These are phyloP conservation scores for Albatrellus ellisii DNA, from an alignment of 768 basidiomycete species.

Conservation along the genomic window DNA sequence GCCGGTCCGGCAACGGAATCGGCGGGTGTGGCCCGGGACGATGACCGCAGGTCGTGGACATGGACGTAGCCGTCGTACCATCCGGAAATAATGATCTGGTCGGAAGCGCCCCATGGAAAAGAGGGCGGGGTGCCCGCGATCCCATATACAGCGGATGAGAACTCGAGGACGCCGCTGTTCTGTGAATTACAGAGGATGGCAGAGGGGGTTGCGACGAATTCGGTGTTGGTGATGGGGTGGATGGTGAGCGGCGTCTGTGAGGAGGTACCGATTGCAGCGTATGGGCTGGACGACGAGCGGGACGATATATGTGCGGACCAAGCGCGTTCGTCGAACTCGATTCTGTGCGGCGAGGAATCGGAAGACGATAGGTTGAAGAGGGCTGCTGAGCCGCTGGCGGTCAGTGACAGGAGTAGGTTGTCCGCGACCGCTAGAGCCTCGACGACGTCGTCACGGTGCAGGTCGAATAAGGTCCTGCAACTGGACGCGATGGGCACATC, in stretches of 20 bases:
- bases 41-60: constrained; percentile 62
- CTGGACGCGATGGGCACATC: constrained; percentile 12
- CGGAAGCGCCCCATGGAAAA: constrained; percentile 58
- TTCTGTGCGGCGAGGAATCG: constrained; percentile 14
- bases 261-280: constrained; percentile 56
- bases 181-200: constrained; percentile 32
- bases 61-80: constrained; percentile 73
- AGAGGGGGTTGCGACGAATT: constrained; percentile 33
- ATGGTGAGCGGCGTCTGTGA: constrained; percentile 46
- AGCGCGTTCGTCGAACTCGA: constrained; percentile 38
- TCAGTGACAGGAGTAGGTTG: constrained; percentile 38
- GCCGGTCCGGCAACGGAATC: constrained; percentile 14
- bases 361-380: constrained; percentile 19
- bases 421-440: constrained; percentile 41
- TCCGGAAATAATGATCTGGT: constrained; percentile 61
- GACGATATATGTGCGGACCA: constrained; percentile 53
- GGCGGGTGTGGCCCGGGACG: constrained; percentile 10
- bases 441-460: constrained; percentile 33
- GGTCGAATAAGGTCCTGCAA: constrained; percentile 14
- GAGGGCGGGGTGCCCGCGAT: constrained; percentile 46
- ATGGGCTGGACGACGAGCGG: constrained; percentile 37
- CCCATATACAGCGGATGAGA: constrained; percentile 55
- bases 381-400: constrained; percentile 37
- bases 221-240: constrained; percentile 35
- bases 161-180: constrained; percentile 11